A percentile compares a stretch with the other conserved stretches of the same genome.
Conservation (phyloP, 2,329 filamentous ascomycete species). For the Colletotrichum magnum region DNA sequence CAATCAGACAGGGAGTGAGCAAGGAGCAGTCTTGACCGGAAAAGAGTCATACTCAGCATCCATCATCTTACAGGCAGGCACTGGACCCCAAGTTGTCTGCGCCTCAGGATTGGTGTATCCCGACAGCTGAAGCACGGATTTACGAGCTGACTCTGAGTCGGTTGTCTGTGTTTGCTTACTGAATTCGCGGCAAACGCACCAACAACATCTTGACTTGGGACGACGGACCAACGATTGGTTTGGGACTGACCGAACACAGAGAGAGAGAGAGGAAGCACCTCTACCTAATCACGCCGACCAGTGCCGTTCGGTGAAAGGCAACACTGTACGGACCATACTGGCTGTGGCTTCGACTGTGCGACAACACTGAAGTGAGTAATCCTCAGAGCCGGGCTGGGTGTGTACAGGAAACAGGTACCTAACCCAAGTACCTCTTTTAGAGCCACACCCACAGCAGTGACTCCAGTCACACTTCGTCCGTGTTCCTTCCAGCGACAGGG, state of each 20-base stretch:
- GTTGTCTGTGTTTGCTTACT: slow-evolving; percentile 15
- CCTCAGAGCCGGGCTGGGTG: background rate
- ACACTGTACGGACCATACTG: slow-evolving; percentile 10
- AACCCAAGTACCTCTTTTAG: background rate
- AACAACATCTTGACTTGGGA: slow-evolving; percentile 14
- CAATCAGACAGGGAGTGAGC: no score
- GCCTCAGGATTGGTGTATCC: slow-evolving; percentile 13
- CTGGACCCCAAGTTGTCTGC: background rate
- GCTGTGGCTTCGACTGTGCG: slow-evolving; percentile 4
- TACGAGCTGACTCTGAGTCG: slow-evolving; percentile 12
- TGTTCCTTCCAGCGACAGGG: slow-evolving; percentile 4
- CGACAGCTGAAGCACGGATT: slow-evolving; percentile 27
- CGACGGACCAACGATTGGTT: slow-evolving; percentile 24
- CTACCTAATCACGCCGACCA: background rate
- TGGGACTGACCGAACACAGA: background rate
- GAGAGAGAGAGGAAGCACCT: slow-evolving; percentile 1
- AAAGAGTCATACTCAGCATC: background rate
- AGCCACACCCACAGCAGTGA: background rate
- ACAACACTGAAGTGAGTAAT: slow-evolving; percentile 25
- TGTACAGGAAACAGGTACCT: background rate
- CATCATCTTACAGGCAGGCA: background rate
- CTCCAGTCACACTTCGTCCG: background rate
- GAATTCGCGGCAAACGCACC: slow-evolving; percentile 24
- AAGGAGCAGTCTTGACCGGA: no score
- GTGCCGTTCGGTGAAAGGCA: background rate